These are phyloP conservation scores for Tardiomyces digboiensis DNA, from an alignment of 1,139 yeast species.

Conservation along the genomic window DNA sequence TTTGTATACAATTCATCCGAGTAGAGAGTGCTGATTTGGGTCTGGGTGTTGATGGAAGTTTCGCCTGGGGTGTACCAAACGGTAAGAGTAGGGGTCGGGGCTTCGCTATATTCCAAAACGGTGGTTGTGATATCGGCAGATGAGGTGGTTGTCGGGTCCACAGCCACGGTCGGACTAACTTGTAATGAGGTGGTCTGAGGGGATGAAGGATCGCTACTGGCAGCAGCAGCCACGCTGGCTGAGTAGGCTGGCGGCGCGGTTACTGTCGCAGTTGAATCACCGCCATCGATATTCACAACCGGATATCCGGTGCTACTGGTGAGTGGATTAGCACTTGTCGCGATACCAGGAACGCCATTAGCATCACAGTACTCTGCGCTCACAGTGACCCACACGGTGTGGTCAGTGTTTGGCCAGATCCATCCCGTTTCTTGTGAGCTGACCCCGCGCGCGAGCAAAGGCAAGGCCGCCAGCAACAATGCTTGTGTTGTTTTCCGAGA, in stretches of 20 bases:
- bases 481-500: too few relatives aligned
- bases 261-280: slow-evolving; percentile 6
- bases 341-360: slow-evolving; percentile 4
- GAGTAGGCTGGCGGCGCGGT: slow-evolving; percentile 1
- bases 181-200: not conserved
- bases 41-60: not conserved
- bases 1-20: slow-evolving; percentile 3
- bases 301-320: slow-evolving; percentile 9
- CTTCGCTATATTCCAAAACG: not conserved
- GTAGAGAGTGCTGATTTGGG: not conserved
- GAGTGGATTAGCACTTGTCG: slow-evolving; percentile 6
- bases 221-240: not conserved
- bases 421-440: not conserved
- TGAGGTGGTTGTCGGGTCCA: not conserved
- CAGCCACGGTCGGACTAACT: too few relatives aligned
- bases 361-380: slow-evolving; percentile 14
- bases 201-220: not conserved
- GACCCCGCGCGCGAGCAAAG: too few relatives aligned
- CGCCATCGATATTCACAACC: slow-evolving; percentile 16
- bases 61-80: not conserved
- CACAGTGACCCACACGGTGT: slow-evolving; percentile 16
- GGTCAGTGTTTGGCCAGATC: slow-evolving; percentile 3
- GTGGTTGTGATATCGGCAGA: not conserved
- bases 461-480: too few relatives aligned
- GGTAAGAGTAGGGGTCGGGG: not conserved